Percentiles rank a stretch among this genome's conserved stretches.
Evolutionary conservation across 2,329 filamentous ascomycete genomes (phyloP).

Genomic region (Sporothrix curviconia): DNA sequence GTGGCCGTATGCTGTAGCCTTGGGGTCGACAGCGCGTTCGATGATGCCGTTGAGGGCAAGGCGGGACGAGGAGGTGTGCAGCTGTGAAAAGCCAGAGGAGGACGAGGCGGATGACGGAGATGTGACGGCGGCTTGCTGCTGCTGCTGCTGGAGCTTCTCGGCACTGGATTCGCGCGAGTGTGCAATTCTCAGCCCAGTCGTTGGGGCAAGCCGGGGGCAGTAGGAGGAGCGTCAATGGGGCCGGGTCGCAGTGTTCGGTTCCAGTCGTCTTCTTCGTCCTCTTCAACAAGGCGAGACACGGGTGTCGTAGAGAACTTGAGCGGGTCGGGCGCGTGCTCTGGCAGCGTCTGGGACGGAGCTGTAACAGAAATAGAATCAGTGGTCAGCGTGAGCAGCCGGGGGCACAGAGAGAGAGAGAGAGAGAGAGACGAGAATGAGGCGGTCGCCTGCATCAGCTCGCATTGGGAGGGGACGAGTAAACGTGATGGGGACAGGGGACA

Average conservation of each 20-base stretch:
- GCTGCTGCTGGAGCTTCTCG: constrained; percentile 40
- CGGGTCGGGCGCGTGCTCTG: constrained; percentile 48
- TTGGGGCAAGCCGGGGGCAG: constrained; percentile 11
- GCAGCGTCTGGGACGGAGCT: constrained; percentile 56
- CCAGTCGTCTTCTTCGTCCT: constrained; percentile 49
- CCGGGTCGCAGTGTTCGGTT: constrained; percentile 45
- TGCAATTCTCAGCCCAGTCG: constrained; percentile 32
- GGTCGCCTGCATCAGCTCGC: constrained; percentile 1
- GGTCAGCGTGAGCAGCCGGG: neutral
- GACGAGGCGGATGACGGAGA: constrained; percentile 24
- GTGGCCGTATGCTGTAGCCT: constrained; percentile 64
- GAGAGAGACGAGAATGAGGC: neutral
- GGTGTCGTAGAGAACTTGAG: constrained; percentile 46
- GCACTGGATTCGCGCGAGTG: constrained; percentile 55
- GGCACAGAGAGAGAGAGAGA: neutral
- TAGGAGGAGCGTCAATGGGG: constrained; percentile 29
- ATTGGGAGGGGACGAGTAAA: neutral
- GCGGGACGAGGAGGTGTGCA: constrained; percentile 36
- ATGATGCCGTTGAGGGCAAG: constrained; percentile 36
- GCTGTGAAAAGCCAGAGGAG: constrained; percentile 29
- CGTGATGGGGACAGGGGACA: neutral
- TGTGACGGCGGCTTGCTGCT: neutral
- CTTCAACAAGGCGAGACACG: constrained; percentile 46
- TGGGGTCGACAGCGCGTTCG: constrained; percentile 51
- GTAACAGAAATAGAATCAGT: constrained; percentile 14